These are phyloP conservation scores for Elongisporangium undulatum DNA, from an alignment of 352 stramenopile genomes.

Conservation along the genomic window DNA sequence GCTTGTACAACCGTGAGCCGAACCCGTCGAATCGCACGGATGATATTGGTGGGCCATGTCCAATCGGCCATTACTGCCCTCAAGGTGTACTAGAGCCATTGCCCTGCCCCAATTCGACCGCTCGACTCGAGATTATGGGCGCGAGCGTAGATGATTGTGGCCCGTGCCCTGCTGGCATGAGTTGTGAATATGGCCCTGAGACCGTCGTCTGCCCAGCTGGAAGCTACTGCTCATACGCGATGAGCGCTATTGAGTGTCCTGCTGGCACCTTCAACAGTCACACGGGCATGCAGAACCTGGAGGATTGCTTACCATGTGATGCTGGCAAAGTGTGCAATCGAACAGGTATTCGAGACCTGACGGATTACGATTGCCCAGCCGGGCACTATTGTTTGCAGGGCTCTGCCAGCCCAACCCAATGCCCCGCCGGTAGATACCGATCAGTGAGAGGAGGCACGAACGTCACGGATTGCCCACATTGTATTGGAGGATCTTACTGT, in stretches of 20 bases:
- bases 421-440: conserved; percentile 42
- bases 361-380: conserved; percentile 58
- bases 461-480: conserved; percentile 38
- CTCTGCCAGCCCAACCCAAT: conserved; percentile 24
- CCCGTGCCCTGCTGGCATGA: conserved; percentile 82
- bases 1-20: conserved; percentile 48
- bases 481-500: conserved; percentile 62
- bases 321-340: conserved; percentile 73
- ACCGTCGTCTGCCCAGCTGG: conserved; percentile 63
- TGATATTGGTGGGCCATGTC: conserved; percentile 66
- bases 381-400: conserved; percentile 69
- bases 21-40: conserved; percentile 26
- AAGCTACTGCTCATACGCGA: conserved; percentile 42
- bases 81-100: conserved; percentile 65
- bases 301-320: conserved; percentile 58
- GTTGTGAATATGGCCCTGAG: conserved; percentile 66
- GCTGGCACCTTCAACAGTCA: conserved; percentile 53
- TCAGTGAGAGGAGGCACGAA: conserved; percentile 25
- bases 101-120: conserved; percentile 55
- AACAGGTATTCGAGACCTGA: conserved; percentile 52
- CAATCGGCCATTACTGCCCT: conserved; percentile 71
- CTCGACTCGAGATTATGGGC: conserved; percentile 43
- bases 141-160: conserved; percentile 57
- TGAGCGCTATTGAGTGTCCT: conserved; percentile 47
- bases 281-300: conserved; percentile 26